Percentiles rank a stretch among this genome's conserved stretches.
phyloP scores from a whole-genome alignment of 108 stramenopile species.

The Discostella stelligeroides region DNA sequence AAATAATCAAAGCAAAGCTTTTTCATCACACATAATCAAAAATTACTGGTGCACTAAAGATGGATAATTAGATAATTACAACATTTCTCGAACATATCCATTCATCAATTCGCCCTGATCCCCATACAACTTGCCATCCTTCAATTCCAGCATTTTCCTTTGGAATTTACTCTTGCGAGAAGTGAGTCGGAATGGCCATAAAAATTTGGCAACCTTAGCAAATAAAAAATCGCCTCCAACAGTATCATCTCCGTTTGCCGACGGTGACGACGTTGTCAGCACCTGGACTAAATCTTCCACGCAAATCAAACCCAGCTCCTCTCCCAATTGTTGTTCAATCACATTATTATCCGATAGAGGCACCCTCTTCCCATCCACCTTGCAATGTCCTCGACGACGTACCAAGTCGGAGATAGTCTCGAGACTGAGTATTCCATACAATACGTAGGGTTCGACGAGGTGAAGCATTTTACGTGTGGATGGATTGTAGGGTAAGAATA shows the following conservation, averaged over 20 bases:
- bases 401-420: constrained; percentile 80
- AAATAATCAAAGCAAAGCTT: no score
- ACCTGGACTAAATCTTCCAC: constrained; percentile 90
- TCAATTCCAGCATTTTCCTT: constrained; percentile 63
- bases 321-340: constrained; percentile 76
- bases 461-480: constrained; percentile 64
- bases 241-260: constrained; percentile 30
- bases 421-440: constrained; percentile 75
- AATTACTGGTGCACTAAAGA: no score
- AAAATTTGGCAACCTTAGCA: constrained; percentile 52
- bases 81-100: constrained; percentile 81
- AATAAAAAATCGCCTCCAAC: constrained; percentile 48
- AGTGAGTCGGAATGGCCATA: constrained; percentile 81
- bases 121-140: constrained; percentile 85
- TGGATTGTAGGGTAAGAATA: constrained; percentile 74
- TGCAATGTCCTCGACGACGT: constrained; percentile 68
- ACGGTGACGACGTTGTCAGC: constrained; percentile 41
- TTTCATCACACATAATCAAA: no score
- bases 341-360: constrained; percentile 85
- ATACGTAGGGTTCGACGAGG: constrained; percentile 83
- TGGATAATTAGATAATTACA: no score
- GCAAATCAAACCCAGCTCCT: constrained; percentile 76
- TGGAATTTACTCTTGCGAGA: constrained; percentile 79
- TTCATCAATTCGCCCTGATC: constrained; percentile 87
- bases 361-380: constrained; percentile 68